Conservation (phyloP, 441 rosid species). For the Sinapis alba region DNA sequence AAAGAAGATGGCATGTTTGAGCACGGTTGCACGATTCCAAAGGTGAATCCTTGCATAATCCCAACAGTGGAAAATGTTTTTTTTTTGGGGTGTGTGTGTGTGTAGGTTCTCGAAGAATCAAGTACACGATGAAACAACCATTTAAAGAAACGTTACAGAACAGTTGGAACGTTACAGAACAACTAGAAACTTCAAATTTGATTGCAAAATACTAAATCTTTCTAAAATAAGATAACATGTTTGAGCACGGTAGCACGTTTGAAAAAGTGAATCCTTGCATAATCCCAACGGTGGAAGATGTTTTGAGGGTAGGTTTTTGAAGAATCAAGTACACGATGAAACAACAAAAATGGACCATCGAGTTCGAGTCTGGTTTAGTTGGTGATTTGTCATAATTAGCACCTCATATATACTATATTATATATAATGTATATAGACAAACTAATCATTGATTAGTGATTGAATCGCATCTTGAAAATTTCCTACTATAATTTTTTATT, state of each 20-base stretch:
- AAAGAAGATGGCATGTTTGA: too few relatives aligned
- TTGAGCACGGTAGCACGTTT: not conserved
- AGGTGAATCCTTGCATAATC: too few relatives aligned
- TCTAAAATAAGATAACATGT: not conserved
- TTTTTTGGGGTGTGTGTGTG: too few relatives aligned
- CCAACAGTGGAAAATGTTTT: too few relatives aligned
- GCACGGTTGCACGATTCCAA: too few relatives aligned
- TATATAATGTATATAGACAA: not conserved
- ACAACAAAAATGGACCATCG: too few relatives aligned
- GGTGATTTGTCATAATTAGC: conserved; percentile 25
- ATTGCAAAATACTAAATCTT: not conserved
- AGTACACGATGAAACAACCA: too few relatives aligned
- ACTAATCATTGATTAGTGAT: conserved; percentile 33
- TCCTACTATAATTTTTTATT: not conserved
- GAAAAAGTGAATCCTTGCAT: not conserved
- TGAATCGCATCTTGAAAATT: conserved; percentile 23
- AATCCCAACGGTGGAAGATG: not conserved
- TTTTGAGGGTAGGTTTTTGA: too few relatives aligned
- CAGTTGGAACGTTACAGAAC: too few relatives aligned
- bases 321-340: too few relatives aligned
- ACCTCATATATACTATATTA: conserved; percentile 18
- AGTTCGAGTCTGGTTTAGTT: conserved; percentile 18
- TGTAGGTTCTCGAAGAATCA: too few relatives aligned
- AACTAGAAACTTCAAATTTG: not conserved
- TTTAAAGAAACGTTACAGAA: too few relatives aligned